Base-by-base conservation (phyloP, 352 stramenopile species). In the Pythium brachiatum region DNA sequence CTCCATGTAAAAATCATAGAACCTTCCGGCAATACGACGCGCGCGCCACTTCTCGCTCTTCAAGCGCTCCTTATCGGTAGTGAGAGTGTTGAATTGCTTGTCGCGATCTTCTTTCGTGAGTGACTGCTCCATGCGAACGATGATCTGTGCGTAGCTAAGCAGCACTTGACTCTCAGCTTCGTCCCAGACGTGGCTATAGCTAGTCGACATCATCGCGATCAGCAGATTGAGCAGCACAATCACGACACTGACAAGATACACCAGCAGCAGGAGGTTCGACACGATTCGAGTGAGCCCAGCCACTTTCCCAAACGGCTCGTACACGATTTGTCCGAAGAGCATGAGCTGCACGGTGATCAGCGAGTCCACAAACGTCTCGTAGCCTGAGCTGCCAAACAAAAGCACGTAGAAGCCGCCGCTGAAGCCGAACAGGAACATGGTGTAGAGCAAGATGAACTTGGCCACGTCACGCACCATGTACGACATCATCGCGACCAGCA, bases 171-270 rank as follows among this genome's bases (percentile, higher is more conserved):
- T 16, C 39, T 47, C 39, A 2, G 39, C 39, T 12, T 47, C 0
- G 6, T 47, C 39, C 39, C 39, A 47, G 3, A 47, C 18, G 18
- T 9, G 0, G 18, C 39, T 25, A 16, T 47, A 47, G 39, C 39
- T 47, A 0, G 39, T 47, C 1, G 39, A 47, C 39, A 47, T 47
- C 39, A 47, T 47, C 39, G 39, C 39, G 39, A 47, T 47, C 39
- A 47, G n/a, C 39, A 47, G 39, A 47, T 47, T 47, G 15, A 47
- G n/a, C 18, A 47, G 39, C 39, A 47, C 39, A 16, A 47, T 47
- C 18, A 26, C 39, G 4, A 47, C 39, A 12, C 39, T 47, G 4
- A 47, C 39, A 6, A 47, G n/a, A 25, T 47, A 47, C 18, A n/a
- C 39, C 2, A 46, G 2, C 11, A 46, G n/a, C 6, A 46, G 39